Percentiles rank a stretch among this genome's conserved stretches.
Conservation (phyloP, 75 land plant genomes). For the Isoetes taiwanensis region DNA sequence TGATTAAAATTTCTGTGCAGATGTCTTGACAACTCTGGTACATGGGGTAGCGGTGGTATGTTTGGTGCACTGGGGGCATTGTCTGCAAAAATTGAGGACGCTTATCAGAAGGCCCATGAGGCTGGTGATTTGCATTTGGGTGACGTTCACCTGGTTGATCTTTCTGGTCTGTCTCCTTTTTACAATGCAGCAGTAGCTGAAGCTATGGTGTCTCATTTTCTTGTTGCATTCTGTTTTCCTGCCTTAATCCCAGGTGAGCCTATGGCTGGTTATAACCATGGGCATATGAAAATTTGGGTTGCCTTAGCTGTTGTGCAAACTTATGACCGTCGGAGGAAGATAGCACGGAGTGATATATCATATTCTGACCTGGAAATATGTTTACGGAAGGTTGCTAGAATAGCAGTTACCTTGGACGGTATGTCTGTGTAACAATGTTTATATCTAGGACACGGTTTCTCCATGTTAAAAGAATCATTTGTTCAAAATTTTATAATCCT, state of each 20-base stretch:
- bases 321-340: slow-evolving; percentile 64
- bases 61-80: slow-evolving; percentile 58
- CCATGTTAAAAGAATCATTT: no score
- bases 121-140: slow-evolving; percentile 66
- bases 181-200: no score
- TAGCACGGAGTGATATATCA: slow-evolving; percentile 70
- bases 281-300: slow-evolving; percentile 31
- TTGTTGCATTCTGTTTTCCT: slow-evolving; percentile 6
- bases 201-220: not conserved
- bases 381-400: slow-evolving; percentile 39
- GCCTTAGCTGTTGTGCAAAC: slow-evolving; percentile 80
- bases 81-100: slow-evolving; percentile 40
- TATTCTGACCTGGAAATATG: slow-evolving; percentile 53
- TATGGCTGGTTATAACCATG: not conserved
- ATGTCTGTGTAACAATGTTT: no score
- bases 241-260: not conserved
- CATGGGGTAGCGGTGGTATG: slow-evolving; percentile 84
- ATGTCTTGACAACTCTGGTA: slow-evolving; percentile 73
- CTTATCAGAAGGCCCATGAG: slow-evolving; percentile 58
- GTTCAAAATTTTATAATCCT: no score
- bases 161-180: slow-evolving; percentile 43
- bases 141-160: slow-evolving; percentile 53
- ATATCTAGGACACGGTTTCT: no score
- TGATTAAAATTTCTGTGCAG: slow-evolving; percentile 19
- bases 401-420: slow-evolving; percentile 28